Evolutionary conservation across 225 moss, liverwort and hornwort species (phyloP), one percentile per base, ranked within the genome.

Genomic region (Takakia lepidozioides): DNA sequence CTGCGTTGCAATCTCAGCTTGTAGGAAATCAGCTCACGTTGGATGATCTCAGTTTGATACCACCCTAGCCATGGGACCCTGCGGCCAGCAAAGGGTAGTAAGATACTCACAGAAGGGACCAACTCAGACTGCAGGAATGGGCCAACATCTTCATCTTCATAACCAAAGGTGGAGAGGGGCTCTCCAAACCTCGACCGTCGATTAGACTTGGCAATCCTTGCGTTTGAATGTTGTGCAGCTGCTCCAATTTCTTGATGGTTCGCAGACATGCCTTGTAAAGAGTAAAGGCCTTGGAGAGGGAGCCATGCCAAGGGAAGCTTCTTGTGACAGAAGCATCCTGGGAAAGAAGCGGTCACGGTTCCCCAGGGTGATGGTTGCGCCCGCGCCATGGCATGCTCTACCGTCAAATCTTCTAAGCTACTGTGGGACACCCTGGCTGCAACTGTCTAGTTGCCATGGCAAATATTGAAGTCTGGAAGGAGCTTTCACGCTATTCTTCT

Each of bases 111-210:
- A 47, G 67, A 40, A 54, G 67, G 53, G 39, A 80, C 54, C 19
- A 65, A 52, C 22, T 74, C 64, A 18, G 57, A 64, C 58, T 70
- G 46, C 34, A 66, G 46, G 57, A 17, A 28, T 14, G 26, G 41
- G 47, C 48, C 43, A 29, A 78, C 72, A 13, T 70, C 29, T 26
- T 71, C 80, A 5, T 74, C 76, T n/a, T 76, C 80, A 0, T 61
- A 55, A 35, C 68, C 56, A 19, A 64, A 67, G 20, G 73, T 65
- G 2, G 70, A 29, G 6, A 80, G 64, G 3, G 64, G 36, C 49
- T 85, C 80, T 21, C 80, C 70, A 24, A 65, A 85, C 0, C 73
- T 70, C 25, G 80, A 76, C 4, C 70, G 64, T 29, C 80, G 76
- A 43, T 80, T 81, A 24, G 54, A 62, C 50, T 71, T 80, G 17